phyloP scores from a whole-genome alignment of 2,329 filamentous ascomycete species.

The Ophiocordyceps australis region DNA sequence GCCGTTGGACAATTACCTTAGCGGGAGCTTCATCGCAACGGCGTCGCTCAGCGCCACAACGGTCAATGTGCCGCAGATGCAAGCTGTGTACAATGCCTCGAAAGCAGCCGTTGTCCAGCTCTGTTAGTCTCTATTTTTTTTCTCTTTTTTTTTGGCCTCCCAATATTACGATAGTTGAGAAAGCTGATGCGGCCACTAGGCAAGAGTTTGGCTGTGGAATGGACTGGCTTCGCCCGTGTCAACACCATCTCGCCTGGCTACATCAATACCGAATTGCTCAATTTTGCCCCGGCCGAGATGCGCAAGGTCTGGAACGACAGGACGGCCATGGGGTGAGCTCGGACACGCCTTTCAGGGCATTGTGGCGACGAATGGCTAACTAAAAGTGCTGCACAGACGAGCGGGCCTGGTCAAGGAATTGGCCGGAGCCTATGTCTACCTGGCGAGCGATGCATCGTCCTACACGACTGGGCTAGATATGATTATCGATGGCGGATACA shows the following conservation, averaged over 20 bases:
- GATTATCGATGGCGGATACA: constrained; percentile 60
- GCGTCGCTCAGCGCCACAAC: constrained; percentile 66
- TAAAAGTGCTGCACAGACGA: too few species aligned
- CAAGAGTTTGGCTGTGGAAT: constrained; percentile 58
- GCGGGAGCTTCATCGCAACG: constrained; percentile 60
- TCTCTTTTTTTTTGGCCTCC: too few species aligned
- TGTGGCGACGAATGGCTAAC: neutral
- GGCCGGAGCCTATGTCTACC: constrained; percentile 67
- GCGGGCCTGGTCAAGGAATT: constrained; percentile 58
- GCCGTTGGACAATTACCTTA: constrained; percentile 37
- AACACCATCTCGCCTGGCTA: constrained; percentile 63
- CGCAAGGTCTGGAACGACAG: constrained; percentile 61
- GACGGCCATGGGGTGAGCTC: constrained; percentile 53
- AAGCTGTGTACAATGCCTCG: constrained; percentile 56
- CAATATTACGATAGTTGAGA: too few species aligned
- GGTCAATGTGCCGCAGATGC: constrained; percentile 59
- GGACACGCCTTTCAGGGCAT: neutral
- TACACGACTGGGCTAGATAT: constrained; percentile 66
- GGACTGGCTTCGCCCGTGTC: constrained; percentile 55
- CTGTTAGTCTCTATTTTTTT: constrained; percentile 30
- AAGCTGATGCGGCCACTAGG: neutral
- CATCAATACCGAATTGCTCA: constrained; percentile 54
- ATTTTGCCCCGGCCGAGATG: constrained; percentile 44
- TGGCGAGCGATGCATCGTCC: constrained; percentile 65
- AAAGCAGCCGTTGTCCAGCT: constrained; percentile 47